A percentile compares a stretch with the other conserved stretches of the same genome.
phyloP scores from a whole-genome alignment of 2,329 filamentous ascomycete species.

The Ophidiomyces ophidiicola region DNA sequence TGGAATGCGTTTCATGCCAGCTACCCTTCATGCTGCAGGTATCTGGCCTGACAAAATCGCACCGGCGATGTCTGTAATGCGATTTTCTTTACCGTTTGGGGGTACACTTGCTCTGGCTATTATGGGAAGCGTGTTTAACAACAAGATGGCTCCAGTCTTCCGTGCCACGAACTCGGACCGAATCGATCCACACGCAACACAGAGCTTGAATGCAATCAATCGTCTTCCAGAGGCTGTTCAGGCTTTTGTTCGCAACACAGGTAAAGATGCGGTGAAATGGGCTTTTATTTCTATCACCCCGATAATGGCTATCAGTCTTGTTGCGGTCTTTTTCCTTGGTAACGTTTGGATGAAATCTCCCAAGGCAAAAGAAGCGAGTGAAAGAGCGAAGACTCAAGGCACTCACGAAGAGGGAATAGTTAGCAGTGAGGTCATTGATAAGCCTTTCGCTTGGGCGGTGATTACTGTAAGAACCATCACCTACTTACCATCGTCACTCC shows the following conservation, averaged over 20 bases:
- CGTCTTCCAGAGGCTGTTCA: conserved; percentile 27
- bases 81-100: conserved; percentile 50
- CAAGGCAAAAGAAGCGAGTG: conserved; percentile 15
- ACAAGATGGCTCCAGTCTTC: conserved; percentile 33
- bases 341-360: conserved; percentile 41
- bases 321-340: conserved; percentile 37
- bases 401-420: conserved; percentile 11
- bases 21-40: conserved; percentile 50
- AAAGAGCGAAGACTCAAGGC: conserved; percentile 8
- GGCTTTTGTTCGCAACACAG: conserved; percentile 31
- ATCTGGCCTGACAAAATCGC: conserved; percentile 49
- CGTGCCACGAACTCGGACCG: conserved; percentile 21
- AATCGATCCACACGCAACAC: conserved; percentile 24
- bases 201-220: conserved; percentile 28
- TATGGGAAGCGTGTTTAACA: conserved; percentile 59
- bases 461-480: conserved; percentile 18
- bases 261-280: conserved; percentile 51
- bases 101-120: conserved; percentile 54
- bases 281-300: conserved; percentile 51
- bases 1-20: conserved; percentile 54
- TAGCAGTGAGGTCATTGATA: conserved; percentile 24
- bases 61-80: conserved; percentile 47
- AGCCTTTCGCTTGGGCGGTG: conserved; percentile 25
- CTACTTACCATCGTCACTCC: not conserved
- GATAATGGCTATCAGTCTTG: conserved; percentile 41